Evolutionary conservation across 2,329 filamentous ascomycete species (phyloP), one percentile per base, ranked within the genome.

Genomic region (Pochonia chlamydosporia): DNA sequence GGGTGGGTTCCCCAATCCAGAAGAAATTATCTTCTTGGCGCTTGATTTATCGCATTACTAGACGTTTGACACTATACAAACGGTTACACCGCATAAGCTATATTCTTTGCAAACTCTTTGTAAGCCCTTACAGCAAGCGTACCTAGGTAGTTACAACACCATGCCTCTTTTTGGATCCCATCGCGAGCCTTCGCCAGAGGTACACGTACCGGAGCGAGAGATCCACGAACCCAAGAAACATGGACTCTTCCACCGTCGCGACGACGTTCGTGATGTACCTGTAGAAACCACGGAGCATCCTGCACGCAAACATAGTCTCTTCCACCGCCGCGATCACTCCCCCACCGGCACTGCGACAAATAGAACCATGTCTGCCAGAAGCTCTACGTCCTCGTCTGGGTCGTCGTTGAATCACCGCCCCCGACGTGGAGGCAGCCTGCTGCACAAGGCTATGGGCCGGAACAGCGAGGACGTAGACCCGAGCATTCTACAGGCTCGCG

Each of bases 401-500:
- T 51, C 50, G 24, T 44, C 52, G 18, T 43, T 26, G 25, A 47
- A 47, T 21, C 49, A 28, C 7, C 7, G n/a, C n/a, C n/a, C n/a
- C n/a, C n/a, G 26, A 13, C 26, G 46, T 33, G 26, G 35, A 35
- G 43, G 44, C 40, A 30, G 43, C 31, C 50, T 77, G 21, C 66
- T 67, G 28, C 69, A 70, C 39, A 66, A 63, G 44, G 41, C 41
- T 26, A 69, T 74, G 48, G 70, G 72, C 43, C 55, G 68, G 48
- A 69, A 76, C 54, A 69, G 67, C 50, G 57, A 65, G 41, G 68
- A 75, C 40, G 72, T 82, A 52, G 84, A 87, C 63, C 79, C 81
- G 0, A 76, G 71, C 52, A 85, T 87, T 58, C 57, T 75, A 1
- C 70, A 75, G 20, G 84, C 84, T 0, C 71, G 78, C 4, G 78